phyloP scores from a whole-genome alignment of 441 rosid species.

The Breynia disticha region DNA sequence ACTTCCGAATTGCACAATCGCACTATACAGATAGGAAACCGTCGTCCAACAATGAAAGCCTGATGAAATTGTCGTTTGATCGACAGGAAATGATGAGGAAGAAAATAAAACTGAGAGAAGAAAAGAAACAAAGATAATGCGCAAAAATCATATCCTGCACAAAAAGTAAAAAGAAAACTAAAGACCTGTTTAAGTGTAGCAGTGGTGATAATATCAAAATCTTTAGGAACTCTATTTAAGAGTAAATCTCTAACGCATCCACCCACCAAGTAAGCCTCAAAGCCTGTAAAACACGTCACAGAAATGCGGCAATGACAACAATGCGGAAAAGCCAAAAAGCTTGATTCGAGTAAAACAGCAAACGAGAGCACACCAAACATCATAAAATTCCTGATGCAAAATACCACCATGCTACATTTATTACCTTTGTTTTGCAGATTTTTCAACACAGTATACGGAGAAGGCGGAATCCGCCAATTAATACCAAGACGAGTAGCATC shows the following conservation, averaged over 20 bases:
- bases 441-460: constrained; percentile 51
- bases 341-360: not conserved
- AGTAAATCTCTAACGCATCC: constrained; percentile 95
- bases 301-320: not conserved
- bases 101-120: constrained; percentile 5
- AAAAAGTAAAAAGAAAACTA: constrained; percentile 2
- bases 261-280: constrained; percentile 80
- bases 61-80: constrained; percentile 40
- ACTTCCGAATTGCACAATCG: constrained; percentile 38
- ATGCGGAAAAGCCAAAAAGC: not conserved
- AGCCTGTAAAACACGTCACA: constrained; percentile 35
- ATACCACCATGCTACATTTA: not conserved
- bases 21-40: constrained; percentile 85
- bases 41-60: constrained; percentile 49
- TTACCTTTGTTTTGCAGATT: constrained; percentile 44
- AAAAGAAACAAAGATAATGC: not conserved
- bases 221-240: constrained; percentile 69
- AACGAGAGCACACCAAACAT: not conserved
- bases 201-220: constrained; percentile 89
- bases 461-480: constrained; percentile 38
- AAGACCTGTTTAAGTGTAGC: constrained; percentile 69
- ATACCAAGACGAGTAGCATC: constrained; percentile 44
- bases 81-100: constrained; percentile 27
- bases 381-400: not conserved
- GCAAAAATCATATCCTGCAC: not conserved